Evolutionary conservation across 176 grass and related monocot genomes (phyloP).

Genomic region (Sorghum bicolor): DNA sequence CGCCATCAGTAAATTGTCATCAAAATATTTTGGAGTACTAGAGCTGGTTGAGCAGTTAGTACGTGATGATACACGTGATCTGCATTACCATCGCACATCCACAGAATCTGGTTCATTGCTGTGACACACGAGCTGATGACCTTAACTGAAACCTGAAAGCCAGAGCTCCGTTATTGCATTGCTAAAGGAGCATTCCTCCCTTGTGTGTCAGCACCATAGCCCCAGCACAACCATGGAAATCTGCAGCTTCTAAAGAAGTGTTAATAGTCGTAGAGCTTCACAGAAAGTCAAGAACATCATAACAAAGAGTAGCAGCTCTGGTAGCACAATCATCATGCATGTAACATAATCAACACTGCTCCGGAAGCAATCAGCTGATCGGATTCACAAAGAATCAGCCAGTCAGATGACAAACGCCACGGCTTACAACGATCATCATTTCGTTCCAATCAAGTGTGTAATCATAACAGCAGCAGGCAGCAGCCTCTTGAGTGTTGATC

Average conservation of each 20-base stretch:
- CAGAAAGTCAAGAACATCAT: neutral
- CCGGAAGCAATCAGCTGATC: neutral
- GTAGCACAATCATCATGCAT: neutral
- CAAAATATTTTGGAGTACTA: neutral
- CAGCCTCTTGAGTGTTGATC: neutral
- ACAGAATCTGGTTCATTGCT: no score
- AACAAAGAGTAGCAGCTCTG: neutral
- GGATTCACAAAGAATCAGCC: neutral
- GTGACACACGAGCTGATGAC: no score
- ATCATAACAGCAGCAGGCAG: neutral
- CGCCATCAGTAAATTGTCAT: neutral
- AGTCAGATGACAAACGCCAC: neutral
- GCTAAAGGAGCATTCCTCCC: neutral
- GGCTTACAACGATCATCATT: neutral
- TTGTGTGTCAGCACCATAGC: neutral
- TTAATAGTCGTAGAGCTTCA: neutral
- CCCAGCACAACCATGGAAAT: neutral
- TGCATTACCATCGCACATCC: no score
- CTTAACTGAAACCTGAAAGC: no score
- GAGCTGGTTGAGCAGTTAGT: neutral
- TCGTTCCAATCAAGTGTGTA: neutral
- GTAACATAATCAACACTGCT: neutral
- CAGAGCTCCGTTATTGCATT: neutral
- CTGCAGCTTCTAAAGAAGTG: neutral
- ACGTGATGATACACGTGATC: neutral